Evolutionary conservation across 768 basidiomycete species (phyloP).

Genomic region (Suillus fuscotomentosus): DNA sequence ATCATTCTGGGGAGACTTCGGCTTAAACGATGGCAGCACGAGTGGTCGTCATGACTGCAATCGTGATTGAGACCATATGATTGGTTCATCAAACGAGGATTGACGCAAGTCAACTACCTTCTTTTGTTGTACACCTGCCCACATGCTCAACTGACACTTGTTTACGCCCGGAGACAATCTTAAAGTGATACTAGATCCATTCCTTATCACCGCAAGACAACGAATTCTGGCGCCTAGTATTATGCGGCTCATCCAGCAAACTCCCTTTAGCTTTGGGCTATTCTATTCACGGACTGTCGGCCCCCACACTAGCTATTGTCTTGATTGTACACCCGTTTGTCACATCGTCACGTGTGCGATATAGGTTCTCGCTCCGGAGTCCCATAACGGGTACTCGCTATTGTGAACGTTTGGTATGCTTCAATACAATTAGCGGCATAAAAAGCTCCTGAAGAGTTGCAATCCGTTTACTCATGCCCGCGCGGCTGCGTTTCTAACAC

Average conservation of each 20-base stretch:
- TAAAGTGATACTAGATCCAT: not conserved
- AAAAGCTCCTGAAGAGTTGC: conserved; percentile 11
- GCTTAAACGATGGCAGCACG: conserved; percentile 25
- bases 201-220: conserved; percentile 1
- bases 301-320: not conserved
- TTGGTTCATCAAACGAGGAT: not conserved
- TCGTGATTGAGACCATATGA: not conserved
- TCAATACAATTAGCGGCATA: conserved; percentile 16
- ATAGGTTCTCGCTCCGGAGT: not conserved
- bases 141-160: not conserved
- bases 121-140: not conserved
- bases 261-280: conserved; percentile 10
- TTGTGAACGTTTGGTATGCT: conserved; percentile 19
- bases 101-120: not conserved
- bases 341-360: conserved; percentile 20
- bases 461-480: conserved; percentile 10
- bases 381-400: conserved; percentile 18
- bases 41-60: conserved; percentile 4
- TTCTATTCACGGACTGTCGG: conserved; percentile 17
- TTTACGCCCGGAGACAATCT: not conserved
- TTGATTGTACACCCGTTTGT: not conserved
- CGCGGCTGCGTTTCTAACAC: conserved; percentile 26
- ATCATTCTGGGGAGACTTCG: conserved; percentile 50
- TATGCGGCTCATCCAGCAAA: not conserved
- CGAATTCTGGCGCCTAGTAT: not conserved